Evolutionary conservation across 2,329 filamentous ascomycete species (phyloP).

Genomic region (Trichoderma endophyticum): DNA sequence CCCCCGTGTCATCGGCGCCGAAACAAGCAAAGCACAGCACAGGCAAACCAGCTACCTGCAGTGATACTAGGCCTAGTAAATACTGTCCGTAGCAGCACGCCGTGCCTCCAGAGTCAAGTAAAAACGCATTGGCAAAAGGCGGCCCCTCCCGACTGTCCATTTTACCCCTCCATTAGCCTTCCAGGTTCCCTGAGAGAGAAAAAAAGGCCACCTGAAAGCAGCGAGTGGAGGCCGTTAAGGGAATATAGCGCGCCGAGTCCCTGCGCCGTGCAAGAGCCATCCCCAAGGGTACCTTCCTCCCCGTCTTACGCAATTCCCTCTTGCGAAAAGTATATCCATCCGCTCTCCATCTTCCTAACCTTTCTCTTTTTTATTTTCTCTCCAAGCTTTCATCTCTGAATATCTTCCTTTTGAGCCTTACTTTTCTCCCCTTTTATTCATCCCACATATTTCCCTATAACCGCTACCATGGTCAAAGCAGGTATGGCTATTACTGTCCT

Average conservation of each 20-base stretch:
- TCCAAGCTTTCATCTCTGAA: not conserved
- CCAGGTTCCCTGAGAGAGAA: not conserved
- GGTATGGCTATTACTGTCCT: not conserved
- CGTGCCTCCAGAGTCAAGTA: not conserved
- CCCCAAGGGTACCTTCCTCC: not conserved
- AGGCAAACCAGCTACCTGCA: not conserved
- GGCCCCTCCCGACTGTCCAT: not conserved
- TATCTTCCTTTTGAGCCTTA: not conserved
- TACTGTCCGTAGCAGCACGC: not conserved
- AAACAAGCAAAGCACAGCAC: not conserved
- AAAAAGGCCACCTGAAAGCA: not conserved
- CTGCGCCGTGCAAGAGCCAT: not conserved
- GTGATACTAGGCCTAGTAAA: not conserved
- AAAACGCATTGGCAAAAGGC: not conserved
- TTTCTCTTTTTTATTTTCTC: not conserved
- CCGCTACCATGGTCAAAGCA: conserved; percentile 20
- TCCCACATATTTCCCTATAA: not conserved
- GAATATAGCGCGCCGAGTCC: not conserved
- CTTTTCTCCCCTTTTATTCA: too few species aligned
- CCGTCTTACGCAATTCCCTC: conserved; percentile 7
- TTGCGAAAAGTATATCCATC: not conserved
- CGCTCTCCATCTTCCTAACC: not conserved
- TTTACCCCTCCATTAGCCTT: not conserved
- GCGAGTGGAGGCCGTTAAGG: not conserved
- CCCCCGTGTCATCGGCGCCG: not conserved